Percentiles rank a stretch among this genome's conserved stretches.
Conservation (phyloP, 2,329 filamentous ascomycete species). For the Dryadomyces quercivorus region DNA sequence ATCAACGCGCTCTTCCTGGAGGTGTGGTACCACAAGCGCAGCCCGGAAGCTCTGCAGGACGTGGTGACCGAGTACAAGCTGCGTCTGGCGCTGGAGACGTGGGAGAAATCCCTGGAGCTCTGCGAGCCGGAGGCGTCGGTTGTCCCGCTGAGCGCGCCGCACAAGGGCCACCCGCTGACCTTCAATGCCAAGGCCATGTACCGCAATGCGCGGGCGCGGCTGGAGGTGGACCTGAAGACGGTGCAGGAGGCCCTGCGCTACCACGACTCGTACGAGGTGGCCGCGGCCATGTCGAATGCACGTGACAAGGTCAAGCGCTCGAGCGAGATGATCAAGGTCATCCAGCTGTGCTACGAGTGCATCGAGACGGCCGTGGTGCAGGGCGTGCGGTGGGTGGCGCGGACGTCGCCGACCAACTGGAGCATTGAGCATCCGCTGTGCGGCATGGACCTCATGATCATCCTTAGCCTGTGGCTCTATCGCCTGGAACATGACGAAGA, state of each 20-base stretch:
- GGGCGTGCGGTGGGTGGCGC: constrained; percentile 95
- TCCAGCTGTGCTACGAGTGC: constrained; percentile 94
- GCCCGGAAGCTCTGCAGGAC: constrained; percentile 91
- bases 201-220: constrained; percentile 79
- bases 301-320: constrained; percentile 90
- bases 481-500: constrained; percentile 98
- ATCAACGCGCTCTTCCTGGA: constrained; percentile 97
- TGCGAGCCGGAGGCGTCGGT: constrained; percentile 85
- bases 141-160: constrained; percentile 82
- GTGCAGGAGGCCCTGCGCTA: constrained; percentile 95
- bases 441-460: constrained; percentile 94
- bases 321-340: constrained; percentile 96
- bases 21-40: constrained; percentile 98
- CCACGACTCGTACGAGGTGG: constrained; percentile 94
- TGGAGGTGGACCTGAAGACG: constrained; percentile 90
- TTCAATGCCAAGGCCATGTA: constrained; percentile 98
- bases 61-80: constrained; percentile 98
- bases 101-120: constrained; percentile 89
- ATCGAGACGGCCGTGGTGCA: constrained; percentile 91
- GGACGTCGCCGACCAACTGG: constrained; percentile 96
- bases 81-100: constrained; percentile 89
- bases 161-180: constrained; percentile 90
- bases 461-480: constrained; percentile 95
- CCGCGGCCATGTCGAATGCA: constrained; percentile 88
- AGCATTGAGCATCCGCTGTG: constrained; percentile 96